Conservation (phyloP, 495 filamentous ascomycete genomes). For the Hypomontagnella submonticulosa region DNA sequence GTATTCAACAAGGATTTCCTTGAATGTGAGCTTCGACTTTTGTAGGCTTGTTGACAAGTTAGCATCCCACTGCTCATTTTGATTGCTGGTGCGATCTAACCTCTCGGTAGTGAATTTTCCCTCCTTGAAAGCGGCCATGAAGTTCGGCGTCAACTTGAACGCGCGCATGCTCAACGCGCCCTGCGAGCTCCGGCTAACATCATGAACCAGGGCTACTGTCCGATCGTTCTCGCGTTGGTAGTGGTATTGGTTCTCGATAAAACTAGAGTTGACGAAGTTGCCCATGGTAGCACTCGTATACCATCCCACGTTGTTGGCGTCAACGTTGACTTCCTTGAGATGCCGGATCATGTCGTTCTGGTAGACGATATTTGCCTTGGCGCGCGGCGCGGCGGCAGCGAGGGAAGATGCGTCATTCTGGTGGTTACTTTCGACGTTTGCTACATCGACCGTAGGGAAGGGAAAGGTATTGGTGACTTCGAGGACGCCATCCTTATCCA, state of each 20-base stretch:
- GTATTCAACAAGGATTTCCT: constrained; percentile 91
- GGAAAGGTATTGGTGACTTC: constrained; percentile 95
- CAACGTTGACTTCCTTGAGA: constrained; percentile 95
- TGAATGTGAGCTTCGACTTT: constrained; percentile 91
- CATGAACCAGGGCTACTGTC: constrained; percentile 94
- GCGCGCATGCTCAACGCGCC: constrained; percentile 90
- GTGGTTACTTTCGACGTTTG: constrained; percentile 74
- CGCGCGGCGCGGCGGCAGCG: constrained; percentile 87
- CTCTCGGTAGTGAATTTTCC: constrained; percentile 95
- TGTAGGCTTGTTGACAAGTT: constrained; percentile 69
- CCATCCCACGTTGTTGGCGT: constrained; percentile 98
- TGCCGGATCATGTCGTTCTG: constrained; percentile 98
- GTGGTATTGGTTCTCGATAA: constrained; percentile 97
- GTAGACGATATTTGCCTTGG: constrained; percentile 88
- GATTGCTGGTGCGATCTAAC: constrained; percentile 59
- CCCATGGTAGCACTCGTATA: constrained; percentile 99
- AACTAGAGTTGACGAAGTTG: constrained; percentile 93
- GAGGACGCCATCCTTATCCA: constrained; percentile 85
- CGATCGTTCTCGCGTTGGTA: constrained; percentile 96
- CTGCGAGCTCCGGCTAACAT: constrained; percentile 91
- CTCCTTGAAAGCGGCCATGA: constrained; percentile 95
- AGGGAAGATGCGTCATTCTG: constrained; percentile 80
- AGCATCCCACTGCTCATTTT: constrained; percentile 44
- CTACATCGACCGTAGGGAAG: constrained; percentile 85
- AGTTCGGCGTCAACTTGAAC: constrained; percentile 86